Percentiles rank a stretch among this genome's conserved stretches.
phyloP scores from a whole-genome alignment of 164 flowering plant genomes.

The Magnolia kwangsiensis region DNA sequence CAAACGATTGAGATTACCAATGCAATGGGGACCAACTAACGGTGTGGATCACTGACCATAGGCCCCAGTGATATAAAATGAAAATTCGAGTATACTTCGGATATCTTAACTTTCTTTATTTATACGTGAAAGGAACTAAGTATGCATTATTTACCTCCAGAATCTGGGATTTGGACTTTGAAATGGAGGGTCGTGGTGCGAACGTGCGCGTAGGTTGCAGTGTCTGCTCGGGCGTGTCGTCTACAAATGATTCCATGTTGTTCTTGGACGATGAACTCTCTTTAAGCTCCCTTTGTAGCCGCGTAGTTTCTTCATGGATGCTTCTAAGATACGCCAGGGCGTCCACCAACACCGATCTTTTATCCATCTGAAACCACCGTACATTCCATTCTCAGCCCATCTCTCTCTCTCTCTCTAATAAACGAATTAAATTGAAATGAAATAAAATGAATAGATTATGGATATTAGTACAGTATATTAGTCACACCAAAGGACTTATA shows the following conservation, averaged over 20 bases:
- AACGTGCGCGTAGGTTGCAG: not conserved
- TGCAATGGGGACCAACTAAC: too few species aligned
- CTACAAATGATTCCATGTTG: not conserved
- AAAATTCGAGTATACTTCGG: too few species aligned
- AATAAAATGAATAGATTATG: too few species aligned
- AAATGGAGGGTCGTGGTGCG: not conserved
- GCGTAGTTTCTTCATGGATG: constrained; percentile 24
- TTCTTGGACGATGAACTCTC: not conserved
- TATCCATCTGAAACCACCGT: constrained; percentile 23
- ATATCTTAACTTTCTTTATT: too few species aligned
- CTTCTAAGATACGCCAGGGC: constrained; percentile 17
- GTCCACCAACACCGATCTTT: constrained; percentile 26
- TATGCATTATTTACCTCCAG: not conserved
- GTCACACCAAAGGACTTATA: too few species aligned
- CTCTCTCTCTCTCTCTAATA: too few species aligned
- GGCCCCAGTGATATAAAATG: too few species aligned
- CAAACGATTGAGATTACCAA: too few species aligned
- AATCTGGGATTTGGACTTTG: not conserved
- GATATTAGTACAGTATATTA: too few species aligned
- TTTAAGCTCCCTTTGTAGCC: constrained; percentile 13
- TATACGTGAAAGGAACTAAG: not conserved
- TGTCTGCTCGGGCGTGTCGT: not conserved
- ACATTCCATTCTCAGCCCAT: not conserved
- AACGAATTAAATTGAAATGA: too few species aligned
- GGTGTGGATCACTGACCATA: too few species aligned